These are phyloP conservation scores for Sporothrix inflata DNA, from an alignment of 2,329 filamentous ascomycete species.

Conservation along the genomic window DNA sequence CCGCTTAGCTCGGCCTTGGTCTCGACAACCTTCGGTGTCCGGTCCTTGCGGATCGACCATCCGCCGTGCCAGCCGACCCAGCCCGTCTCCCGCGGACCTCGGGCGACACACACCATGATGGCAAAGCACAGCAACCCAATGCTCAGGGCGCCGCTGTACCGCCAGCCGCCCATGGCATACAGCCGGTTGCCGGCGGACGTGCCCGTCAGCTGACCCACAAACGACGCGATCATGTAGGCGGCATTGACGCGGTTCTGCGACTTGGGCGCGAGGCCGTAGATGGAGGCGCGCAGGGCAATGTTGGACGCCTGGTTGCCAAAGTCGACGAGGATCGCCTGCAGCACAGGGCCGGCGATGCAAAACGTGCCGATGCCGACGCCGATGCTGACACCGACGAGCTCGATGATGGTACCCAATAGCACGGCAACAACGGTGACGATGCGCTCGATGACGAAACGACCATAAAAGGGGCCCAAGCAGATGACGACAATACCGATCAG, in stretches of 20 bases:
- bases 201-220: constrained; percentile 75
- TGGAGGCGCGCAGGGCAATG: constrained; percentile 71
- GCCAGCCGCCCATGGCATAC: constrained; percentile 57
- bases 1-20: not conserved
- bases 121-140: constrained; percentile 46
- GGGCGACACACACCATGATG: constrained; percentile 42
- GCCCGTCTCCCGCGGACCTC: constrained; percentile 47
- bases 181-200: constrained; percentile 61
- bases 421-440: constrained; percentile 71
- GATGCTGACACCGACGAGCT: constrained; percentile 64
- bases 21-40: not conserved
- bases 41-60: constrained; percentile 42
- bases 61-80: constrained; percentile 51
- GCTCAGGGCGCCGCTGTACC: constrained; percentile 49
- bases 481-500: constrained; percentile 75
- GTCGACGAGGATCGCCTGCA: constrained; percentile 73
- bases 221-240: constrained; percentile 77
- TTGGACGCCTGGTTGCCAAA: constrained; percentile 73
- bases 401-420: constrained; percentile 61
- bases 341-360: constrained; percentile 70
- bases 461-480: constrained; percentile 68
- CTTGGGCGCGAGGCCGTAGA: constrained; percentile 72
- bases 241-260: constrained; percentile 78
- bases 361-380: constrained; percentile 70
- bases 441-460: constrained; percentile 69